Evolutionary conservation across 345 rosid species (phyloP), one percentile per base, ranked within the genome.

Genomic region (Arabidopsis arenosa): DNA sequence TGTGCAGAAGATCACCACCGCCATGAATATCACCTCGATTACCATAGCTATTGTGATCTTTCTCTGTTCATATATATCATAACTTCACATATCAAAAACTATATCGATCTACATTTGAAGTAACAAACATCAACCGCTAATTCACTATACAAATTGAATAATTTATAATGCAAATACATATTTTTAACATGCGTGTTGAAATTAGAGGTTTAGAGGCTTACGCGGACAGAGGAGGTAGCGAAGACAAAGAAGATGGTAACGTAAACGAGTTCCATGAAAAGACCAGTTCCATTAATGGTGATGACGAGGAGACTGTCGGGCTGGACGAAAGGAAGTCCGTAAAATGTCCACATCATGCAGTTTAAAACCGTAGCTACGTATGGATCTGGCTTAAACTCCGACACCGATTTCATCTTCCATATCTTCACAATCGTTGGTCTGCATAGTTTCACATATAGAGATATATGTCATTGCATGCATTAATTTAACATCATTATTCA

Each of bases 311-410:
- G 28, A 80, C 86, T 89, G 58, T 89, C 88, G 0, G 89, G 89
- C 17, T 83, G 86, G 41, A 92, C 89, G 11, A 87, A 32, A 2
- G 94, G 97, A 54, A 88, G 58, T 4, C 96, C 96, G 18, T 90
- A 90, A 66, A 90, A 84, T 5, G 79, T 32, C 97, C 96, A 92
- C 85, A 92, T 57, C 70, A 79, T 72, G 40, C 97, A 92, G 43
- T 89, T 92, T 14, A 92, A 61, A n/a, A 89, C 61, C 0, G 93
- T 88, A 0, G 92, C 90, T 8, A 90, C 9, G n/a, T 92, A 92
- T 0, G 96, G 97, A 81, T 93, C 92, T 0, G 91, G 83, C 72
- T 84, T 87, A 84, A 87, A 93, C 4, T 85, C 86, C 43, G 72
- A 52, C 30, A 82, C 89, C 0, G 82, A 76, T 78, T 87, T 89